Conservation (phyloP, 106 monocot species). For the Phalaenopsis aphrodite region DNA sequence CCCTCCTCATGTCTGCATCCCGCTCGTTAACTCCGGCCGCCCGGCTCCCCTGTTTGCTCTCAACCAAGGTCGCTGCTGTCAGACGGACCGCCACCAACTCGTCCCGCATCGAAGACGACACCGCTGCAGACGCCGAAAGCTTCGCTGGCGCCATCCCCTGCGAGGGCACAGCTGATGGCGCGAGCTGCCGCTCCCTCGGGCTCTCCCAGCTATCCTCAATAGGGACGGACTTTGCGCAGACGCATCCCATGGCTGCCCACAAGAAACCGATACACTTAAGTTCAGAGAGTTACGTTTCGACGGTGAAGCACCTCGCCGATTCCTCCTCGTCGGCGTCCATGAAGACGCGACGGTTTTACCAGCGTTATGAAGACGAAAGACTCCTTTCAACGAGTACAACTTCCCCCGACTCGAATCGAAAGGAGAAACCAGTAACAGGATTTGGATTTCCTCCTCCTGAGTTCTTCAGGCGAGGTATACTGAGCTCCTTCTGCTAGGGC, state of each 20-base stretch:
- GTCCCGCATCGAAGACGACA: constrained; percentile 21
- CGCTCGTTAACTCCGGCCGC: constrained; percentile 21
- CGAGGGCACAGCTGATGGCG: constrained; percentile 3
- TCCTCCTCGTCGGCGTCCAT: constrained; percentile 3
- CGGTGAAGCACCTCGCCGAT: neutral
- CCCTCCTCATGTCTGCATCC: constrained; percentile 47
- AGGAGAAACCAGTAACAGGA: too few relatives aligned
- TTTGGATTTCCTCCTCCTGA: too few relatives aligned
- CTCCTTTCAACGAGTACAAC: too few relatives aligned
- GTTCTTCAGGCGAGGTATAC: too few relatives aligned
- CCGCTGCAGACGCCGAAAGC: neutral
- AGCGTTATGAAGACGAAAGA: too few relatives aligned
- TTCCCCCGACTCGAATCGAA: too few relatives aligned
- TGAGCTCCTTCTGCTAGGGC: too few relatives aligned
- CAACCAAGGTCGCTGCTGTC: neutral
- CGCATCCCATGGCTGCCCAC: constrained; percentile 46
- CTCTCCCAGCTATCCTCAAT: constrained; percentile 37
- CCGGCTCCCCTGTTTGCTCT: constrained; percentile 18
- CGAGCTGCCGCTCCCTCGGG: constrained; percentile 14
- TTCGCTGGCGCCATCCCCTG: neutral
- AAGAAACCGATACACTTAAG: neutral
- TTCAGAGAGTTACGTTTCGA: neutral
- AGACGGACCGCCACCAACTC: neutral
- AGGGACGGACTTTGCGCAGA: constrained; percentile 48
- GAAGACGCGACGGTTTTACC: neutral